Evolutionary conservation across 371 early-diverging fungal species (phyloP).

Genomic region (Rhizopus stolonifer): DNA sequence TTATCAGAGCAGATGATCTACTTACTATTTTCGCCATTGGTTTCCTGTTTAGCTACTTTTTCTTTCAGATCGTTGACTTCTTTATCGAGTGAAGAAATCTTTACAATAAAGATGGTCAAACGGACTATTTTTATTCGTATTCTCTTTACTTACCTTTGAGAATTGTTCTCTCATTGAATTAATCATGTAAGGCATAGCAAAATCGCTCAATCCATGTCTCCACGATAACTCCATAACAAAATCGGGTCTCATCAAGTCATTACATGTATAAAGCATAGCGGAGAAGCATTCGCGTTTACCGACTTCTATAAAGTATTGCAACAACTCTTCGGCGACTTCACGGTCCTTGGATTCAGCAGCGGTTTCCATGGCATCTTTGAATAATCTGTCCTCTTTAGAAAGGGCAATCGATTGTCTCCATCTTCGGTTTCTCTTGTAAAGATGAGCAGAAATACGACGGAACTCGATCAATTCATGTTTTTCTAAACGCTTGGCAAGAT

Average conservation of each 20-base stretch:
- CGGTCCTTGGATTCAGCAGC: constrained; percentile 85
- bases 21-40: constrained; percentile 33
- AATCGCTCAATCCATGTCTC: constrained; percentile 83
- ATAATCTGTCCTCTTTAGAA: constrained; percentile 93
- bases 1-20: neutral
- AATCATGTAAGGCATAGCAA: constrained; percentile 96
- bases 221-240: constrained; percentile 93
- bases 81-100: constrained; percentile 44
- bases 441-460: constrained; percentile 92
- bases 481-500: constrained; percentile 88
- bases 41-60: constrained; percentile 45
- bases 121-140: neutral
- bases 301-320: constrained; percentile 91
- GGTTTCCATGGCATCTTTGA: constrained; percentile 97
- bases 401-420: constrained; percentile 94
- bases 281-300: constrained; percentile 92
- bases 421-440: constrained; percentile 92
- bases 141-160: constrained; percentile 49
- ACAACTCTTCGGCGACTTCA: constrained; percentile 88
- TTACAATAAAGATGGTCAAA: neutral
- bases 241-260: constrained; percentile 91
- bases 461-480: constrained; percentile 96
- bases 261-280: constrained; percentile 89
- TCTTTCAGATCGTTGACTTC: constrained; percentile 55
- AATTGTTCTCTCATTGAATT: constrained; percentile 84